Evolutionary conservation across 1,284 basidiomycete genomes (phyloP), one percentile per base, ranked within the genome.

Genomic region (Testicularia cyperi): DNA sequence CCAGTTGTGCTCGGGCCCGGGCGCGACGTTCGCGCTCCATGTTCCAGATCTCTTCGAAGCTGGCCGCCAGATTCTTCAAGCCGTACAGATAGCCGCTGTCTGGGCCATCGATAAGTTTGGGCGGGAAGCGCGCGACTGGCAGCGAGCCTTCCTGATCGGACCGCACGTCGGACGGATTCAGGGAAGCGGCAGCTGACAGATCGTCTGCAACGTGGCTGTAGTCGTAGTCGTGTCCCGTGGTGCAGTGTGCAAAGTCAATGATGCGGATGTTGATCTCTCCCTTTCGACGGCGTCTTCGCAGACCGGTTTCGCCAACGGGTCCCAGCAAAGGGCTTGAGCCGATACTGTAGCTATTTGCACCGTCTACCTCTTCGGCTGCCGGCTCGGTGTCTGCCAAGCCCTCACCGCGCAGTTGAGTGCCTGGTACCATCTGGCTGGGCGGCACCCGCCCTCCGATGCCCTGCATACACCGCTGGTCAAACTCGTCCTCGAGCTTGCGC

Each of bases 241-340:
- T 97, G 49, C 94, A 97, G 77, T 97, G 94, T 6, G 94, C 95
- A 79, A 99, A 99, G 78, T 99, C 94, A 51, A 99, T 95, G 45
- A 99, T 86, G 21, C 92, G 88, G 60, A 98, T 88, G 70, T 90
- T 91, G 49, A 98, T 84, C 77, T 95, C 91, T 29, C 95, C 95
- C 18, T 54, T 58, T n/a, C 89, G 33, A n/a, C 58, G 34, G 12
- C 52, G 32, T 19, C 64, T 51, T 14, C 45, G 19, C 12, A 39
- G 24, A 0, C 44, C 44, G 19, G 48, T 32, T 23, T 57, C 54
- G 9, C 43, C 61, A 14, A 54, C 12, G 4, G 61, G 54, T 4
- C 51, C 55, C 2, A 64, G 37, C 21, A 54, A 28, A 0, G 61
- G 61, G 29, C 61, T 64, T 36, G 55, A 58, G 3, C 56, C 61